Percentiles rank a stretch among this genome's conserved stretches.
phyloP scores from a whole-genome alignment of 2,329 filamentous ascomycete species.

The Botrytis sinoallii region DNA sequence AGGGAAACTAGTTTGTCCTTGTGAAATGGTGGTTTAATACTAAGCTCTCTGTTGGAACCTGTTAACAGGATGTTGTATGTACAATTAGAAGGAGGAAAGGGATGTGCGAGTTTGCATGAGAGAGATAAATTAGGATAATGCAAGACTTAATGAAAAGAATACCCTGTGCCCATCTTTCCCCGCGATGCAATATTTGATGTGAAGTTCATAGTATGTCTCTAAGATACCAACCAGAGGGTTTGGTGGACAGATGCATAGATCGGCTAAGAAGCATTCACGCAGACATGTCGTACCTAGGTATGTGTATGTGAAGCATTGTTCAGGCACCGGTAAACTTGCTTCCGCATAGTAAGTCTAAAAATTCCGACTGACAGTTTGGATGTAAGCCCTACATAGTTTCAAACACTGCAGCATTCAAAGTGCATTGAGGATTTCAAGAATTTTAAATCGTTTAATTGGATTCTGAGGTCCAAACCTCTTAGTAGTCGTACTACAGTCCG shows the following conservation, averaged over 20 bases:
- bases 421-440: neutral
- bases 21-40: neutral
- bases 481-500: neutral
- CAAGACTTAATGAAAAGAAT: neutral
- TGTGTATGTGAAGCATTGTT: neutral
- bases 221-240: too few species aligned
- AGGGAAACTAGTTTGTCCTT: neutral
- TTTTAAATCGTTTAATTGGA: fast-evolving
- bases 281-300: neutral
- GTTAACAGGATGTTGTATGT: neutral
- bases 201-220: neutral
- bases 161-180: neutral
- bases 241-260: neutral
- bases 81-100: neutral
- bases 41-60: neutral
- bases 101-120: neutral
- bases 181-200: neutral
- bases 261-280: neutral
- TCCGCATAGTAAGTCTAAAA: neutral
- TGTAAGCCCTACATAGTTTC: neutral
- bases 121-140: neutral
- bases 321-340: neutral
- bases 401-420: neutral
- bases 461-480: neutral
- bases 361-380: neutral